Conservation (phyloP, 2,329 filamentous ascomycete genomes). For the Cercospora beticola region DNA sequence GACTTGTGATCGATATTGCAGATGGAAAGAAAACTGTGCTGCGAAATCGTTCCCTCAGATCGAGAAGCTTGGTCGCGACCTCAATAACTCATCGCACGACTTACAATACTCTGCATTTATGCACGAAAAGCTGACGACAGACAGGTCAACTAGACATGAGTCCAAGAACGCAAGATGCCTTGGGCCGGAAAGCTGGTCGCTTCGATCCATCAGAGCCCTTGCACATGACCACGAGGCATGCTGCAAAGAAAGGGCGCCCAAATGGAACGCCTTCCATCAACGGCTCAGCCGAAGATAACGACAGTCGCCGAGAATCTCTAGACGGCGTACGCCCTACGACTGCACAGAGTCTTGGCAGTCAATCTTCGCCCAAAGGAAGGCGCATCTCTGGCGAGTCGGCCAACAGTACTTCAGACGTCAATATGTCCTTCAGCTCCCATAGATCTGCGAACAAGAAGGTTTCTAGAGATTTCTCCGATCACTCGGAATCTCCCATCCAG, state of each 20-base stretch:
- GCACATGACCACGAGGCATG: conserved; percentile 50
- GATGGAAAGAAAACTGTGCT: not conserved
- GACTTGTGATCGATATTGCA: not conserved
- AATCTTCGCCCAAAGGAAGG: conserved; percentile 22
- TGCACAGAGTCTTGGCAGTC: conserved; percentile 30
- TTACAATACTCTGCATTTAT: not conserved
- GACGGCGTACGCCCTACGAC: conserved; percentile 29
- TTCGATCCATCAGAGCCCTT: conserved; percentile 50
- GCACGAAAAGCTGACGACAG: conserved; percentile 7
- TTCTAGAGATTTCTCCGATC: conserved; percentile 1
- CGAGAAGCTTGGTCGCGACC: not conserved
- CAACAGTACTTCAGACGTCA: conserved; percentile 19
- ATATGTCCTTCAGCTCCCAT: conserved; percentile 16
- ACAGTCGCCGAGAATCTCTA: conserved; percentile 28
- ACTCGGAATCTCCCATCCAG: conserved; percentile 7
- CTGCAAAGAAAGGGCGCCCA: conserved; percentile 20
- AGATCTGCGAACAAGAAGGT: conserved; percentile 13
- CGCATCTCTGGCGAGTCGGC: conserved; percentile 24
- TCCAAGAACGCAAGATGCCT: conserved; percentile 12
- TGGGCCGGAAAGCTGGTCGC: conserved; percentile 28
- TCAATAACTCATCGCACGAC: not conserved
- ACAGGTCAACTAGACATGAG: conserved; percentile 9
- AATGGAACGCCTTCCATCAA: conserved; percentile 30
- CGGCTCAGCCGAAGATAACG: conserved; percentile 29
- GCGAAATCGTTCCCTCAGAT: not conserved